Base-by-base conservation (phyloP, 202 grass and related monocot species). In the Carex sylvatica region DNA sequence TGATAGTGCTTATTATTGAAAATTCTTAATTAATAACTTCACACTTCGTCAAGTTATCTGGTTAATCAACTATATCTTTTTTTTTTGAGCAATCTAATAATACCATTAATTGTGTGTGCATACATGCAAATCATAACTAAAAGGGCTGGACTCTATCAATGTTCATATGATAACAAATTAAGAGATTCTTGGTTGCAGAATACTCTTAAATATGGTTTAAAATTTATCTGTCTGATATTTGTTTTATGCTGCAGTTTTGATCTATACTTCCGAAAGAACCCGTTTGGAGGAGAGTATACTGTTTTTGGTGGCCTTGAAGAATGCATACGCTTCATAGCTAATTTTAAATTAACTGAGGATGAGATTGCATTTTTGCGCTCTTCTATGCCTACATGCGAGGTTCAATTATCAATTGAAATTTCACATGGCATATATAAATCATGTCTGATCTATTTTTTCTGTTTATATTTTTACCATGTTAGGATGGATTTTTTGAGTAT, bases 261-360 rank as follows among this genome's bases (percentile, higher is more conserved):
- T 86, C 86, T 98, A 9, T 98, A 90, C 79, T 98, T 95, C 53
- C 87, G 92, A 11, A 98, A 95, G 75, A 98, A 81, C 61, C 95
- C 92, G 4, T 98, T 95, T 44, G 80, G 89, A 20, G 95, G 95
- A 42, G 95, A 98, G 74, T 98, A 91, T 72, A 93, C 95, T 36
- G 86, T 98, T 51, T 98, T 98, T 35, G 95, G 86, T 55, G 95
- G 95, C 35, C 95, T 98, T 42, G 95, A 98, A 80, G 95, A 98
- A 81, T 98, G 95, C 47, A 88, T 98, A 86, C 68, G 92, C 15
- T 93, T 98, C 14, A 88, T 98, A 61, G 92, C 92, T 53, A 98
- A 95, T 90, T 98, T 98, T 76, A 95, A 88, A 79, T 70, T 95
- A 9, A 86, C 89, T 15, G 95, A 91, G 52, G 86, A 87, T 15